A percentile compares a stretch with the other conserved stretches of the same genome.
These are phyloP conservation scores for Geotrichum candidum DNA, from an alignment of 1,139 yeast genomes.

Conservation along the genomic window DNA sequence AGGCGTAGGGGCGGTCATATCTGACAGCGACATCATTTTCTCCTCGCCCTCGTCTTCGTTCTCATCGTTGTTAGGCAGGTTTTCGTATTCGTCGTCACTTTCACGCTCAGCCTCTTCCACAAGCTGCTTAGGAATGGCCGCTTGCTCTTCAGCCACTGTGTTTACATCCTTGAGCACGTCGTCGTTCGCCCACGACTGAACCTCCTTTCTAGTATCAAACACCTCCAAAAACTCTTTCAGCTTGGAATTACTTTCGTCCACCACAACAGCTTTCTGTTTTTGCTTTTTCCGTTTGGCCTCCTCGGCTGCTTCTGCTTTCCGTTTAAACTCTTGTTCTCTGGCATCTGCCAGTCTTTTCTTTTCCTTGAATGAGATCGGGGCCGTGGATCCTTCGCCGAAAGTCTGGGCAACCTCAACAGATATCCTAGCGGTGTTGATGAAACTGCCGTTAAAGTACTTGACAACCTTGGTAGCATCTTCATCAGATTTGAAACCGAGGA, in stretches of 20 bases:
- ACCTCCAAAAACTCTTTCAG: slow-evolving; percentile 76
- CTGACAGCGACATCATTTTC: slow-evolving; percentile 20
- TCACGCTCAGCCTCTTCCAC: slow-evolving; percentile 21
- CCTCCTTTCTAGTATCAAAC: slow-evolving; percentile 66
- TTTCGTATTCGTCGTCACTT: slow-evolving; percentile 31
- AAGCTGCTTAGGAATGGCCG: slow-evolving; percentile 9
- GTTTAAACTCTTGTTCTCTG: slow-evolving; percentile 13
- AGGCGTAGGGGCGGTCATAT: not conserved
- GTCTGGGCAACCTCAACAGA: slow-evolving; percentile 80
- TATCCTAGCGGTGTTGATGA: slow-evolving; percentile 74
- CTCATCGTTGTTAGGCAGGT: slow-evolving; percentile 21
- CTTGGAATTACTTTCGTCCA: slow-evolving; percentile 46
- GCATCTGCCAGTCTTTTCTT: slow-evolving; percentile 47
- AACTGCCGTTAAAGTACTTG: slow-evolving; percentile 66
- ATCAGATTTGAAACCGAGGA: slow-evolving; percentile 70
- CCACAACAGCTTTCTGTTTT: slow-evolving; percentile 38
- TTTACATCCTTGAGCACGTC: slow-evolving; percentile 43
- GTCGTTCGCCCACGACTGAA: slow-evolving; percentile 73
- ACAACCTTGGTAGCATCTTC: slow-evolving; percentile 78
- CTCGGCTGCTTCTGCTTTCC: slow-evolving; percentile 20
- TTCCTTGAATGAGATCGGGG: slow-evolving; percentile 55
- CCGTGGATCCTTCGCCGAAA: slow-evolving; percentile 77
- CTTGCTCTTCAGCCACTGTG: slow-evolving; percentile 17
- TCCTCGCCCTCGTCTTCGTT: slow-evolving; percentile 27
- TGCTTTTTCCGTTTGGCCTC: slow-evolving; percentile 47